Percentiles rank a stretch among this genome's conserved stretches.
Conservation (phyloP, 768 basidiomycete species). For the Lactifluus rugatus region DNA sequence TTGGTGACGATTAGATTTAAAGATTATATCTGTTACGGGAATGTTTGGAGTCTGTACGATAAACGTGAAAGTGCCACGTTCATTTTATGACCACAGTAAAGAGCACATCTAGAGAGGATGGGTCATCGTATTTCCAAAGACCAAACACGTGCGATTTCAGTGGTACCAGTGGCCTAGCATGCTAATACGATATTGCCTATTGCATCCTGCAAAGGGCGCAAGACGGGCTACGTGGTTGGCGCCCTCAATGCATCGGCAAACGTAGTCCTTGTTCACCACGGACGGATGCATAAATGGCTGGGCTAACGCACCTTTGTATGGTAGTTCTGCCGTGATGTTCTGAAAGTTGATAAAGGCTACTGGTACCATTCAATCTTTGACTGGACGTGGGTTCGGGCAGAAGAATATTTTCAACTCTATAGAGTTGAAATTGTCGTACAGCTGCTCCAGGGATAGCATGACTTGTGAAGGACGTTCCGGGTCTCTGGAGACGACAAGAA, state of each 20-base stretch:
- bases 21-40: background rate
- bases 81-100: background rate
- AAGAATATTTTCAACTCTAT: slow-evolving; percentile 95
- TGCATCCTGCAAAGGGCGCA: slow-evolving; percentile 85
- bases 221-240: slow-evolving; percentile 87
- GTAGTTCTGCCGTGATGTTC: slow-evolving; percentile 83
- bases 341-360: slow-evolving; percentile 77
- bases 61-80: background rate
- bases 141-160: too few relatives aligned
- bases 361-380: slow-evolving; percentile 94
- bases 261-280: slow-evolving; percentile 31
- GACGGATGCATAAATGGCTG: background rate
- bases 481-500: slow-evolving; percentile 73
- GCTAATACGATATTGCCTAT: slow-evolving; percentile 71
- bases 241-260: slow-evolving; percentile 79
- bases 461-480: slow-evolving; percentile 46
- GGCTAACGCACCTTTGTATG: slow-evolving; percentile 57
- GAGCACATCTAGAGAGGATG: background rate
- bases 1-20: slow-evolving; percentile 68
- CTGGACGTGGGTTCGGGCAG: slow-evolving; percentile 85
- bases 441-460: slow-evolving; percentile 85
- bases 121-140: too few relatives aligned
- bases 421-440: slow-evolving; percentile 91
- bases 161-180: slow-evolving; percentile 72
- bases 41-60: background rate